These are phyloP conservation scores for Mallotus japonicus DNA, from an alignment of 441 rosid species.

Conservation along the genomic window DNA sequence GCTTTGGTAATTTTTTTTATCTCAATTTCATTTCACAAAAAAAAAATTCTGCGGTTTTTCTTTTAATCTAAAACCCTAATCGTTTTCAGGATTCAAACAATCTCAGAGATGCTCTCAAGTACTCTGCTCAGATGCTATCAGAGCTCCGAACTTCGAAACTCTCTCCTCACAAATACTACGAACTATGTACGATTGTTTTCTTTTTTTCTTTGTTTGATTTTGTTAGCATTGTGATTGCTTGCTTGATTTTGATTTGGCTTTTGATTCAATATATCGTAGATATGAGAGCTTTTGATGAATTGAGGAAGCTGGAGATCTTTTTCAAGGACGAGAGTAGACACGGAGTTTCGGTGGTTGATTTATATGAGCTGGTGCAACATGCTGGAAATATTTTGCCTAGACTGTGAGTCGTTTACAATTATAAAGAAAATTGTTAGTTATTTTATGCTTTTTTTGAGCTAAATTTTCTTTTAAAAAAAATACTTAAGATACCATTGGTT, in stretches of 20 bases:
- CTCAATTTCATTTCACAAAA: background rate
- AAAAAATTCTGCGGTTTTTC: too few relatives aligned
- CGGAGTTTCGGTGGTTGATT: constrained; percentile 85
- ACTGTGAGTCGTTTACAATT: constrained; percentile 65
- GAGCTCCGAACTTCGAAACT: constrained; percentile 97
- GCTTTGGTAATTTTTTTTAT: constrained; percentile 60
- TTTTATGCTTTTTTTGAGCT: background rate
- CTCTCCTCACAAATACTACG: constrained; percentile 92
- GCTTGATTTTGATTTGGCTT: background rate
- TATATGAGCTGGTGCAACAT: constrained; percentile 96
- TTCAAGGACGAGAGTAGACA: constrained; percentile 88
- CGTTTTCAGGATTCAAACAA: constrained; percentile 75
- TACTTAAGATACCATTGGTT: background rate
- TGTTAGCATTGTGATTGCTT: background rate
- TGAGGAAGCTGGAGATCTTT: constrained; percentile 86
- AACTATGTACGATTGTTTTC: constrained; percentile 52
- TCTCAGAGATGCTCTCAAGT: constrained; percentile 89
- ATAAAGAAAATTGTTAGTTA: background rate
- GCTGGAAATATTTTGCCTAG: constrained; percentile 99
- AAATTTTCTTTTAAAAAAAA: background rate
- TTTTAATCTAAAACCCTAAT: background rate
- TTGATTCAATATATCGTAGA: constrained; percentile 35
- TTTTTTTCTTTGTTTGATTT: background rate
- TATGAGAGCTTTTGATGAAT: constrained; percentile 96
- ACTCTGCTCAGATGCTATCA: constrained; percentile 96